phyloP scores from a whole-genome alignment of 768 basidiomycete genomes.

The Cytidiella melzeri region DNA sequence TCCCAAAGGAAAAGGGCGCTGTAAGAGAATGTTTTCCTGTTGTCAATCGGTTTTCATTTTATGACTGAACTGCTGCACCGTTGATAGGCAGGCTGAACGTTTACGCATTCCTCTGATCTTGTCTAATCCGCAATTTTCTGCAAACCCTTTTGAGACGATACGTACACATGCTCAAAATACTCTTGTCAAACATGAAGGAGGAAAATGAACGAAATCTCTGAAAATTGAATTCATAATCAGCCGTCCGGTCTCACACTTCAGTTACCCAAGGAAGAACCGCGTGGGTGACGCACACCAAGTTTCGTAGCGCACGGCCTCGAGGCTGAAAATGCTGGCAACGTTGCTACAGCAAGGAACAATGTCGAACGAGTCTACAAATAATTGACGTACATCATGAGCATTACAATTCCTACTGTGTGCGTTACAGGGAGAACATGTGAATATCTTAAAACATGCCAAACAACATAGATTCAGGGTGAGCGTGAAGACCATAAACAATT shows the following conservation, averaged over 20 bases:
- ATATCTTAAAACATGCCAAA: neutral
- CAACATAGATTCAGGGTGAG: neutral
- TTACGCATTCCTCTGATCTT: constrained; percentile 67
- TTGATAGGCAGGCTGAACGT: constrained; percentile 54
- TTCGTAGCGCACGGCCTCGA: too few relatives aligned
- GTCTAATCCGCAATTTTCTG: constrained; percentile 54
- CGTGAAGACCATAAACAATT: neutral
- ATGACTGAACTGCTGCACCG: neutral
- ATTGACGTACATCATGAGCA: neutral
- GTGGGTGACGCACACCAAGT: too few relatives aligned
- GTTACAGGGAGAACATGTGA: neutral
- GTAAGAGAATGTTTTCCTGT: constrained; percentile 35
- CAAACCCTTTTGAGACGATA: constrained; percentile 73
- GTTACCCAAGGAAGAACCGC: too few relatives aligned
- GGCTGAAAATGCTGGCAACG: too few relatives aligned
- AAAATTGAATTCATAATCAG: too few relatives aligned
- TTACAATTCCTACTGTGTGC: neutral
- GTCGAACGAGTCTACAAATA: too few relatives aligned
- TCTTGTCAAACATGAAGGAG: constrained; percentile 44
- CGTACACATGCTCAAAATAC: constrained; percentile 79
- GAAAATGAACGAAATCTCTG: too few relatives aligned
- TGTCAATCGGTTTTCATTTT: neutral
- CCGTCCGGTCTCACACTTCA: too few relatives aligned
- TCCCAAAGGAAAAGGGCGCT: constrained; percentile 61
- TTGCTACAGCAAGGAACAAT: too few relatives aligned